phyloP scores from a whole-genome alignment of 352 stramenopile species.

The Globisporangium echinulatum region DNA sequence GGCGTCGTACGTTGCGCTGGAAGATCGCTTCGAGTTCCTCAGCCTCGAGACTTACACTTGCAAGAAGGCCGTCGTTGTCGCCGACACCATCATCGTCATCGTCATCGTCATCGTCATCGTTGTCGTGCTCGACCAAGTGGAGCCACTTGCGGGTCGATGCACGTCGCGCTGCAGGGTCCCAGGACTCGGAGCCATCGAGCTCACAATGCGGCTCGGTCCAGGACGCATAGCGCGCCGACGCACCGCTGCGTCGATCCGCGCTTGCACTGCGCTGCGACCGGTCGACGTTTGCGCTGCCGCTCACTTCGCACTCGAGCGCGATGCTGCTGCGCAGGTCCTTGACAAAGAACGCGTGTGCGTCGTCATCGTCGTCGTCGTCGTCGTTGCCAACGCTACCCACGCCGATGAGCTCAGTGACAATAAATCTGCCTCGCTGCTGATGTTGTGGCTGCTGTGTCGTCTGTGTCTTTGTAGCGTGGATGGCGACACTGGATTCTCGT shows the following conservation, averaged over 20 bases:
- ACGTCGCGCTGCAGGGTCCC: neutral
- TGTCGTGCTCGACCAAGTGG: neutral
- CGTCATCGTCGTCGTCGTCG: constrained; percentile 17
- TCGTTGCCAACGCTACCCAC: constrained; percentile 12
- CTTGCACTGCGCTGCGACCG: neutral
- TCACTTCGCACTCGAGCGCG: neutral
- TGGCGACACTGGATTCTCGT: too few relatives aligned
- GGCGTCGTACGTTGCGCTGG: constrained; percentile 48
- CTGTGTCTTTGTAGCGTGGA: too few relatives aligned
- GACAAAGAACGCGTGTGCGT: constrained; percentile 36
- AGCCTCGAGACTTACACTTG: constrained; percentile 23
- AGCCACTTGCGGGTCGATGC: neutral
- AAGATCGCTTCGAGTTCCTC: constrained; percentile 53
- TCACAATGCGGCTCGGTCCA: neutral
- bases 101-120: constrained; percentile 7
- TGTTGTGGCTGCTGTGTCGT: too few relatives aligned
- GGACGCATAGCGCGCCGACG: constrained; percentile 6
- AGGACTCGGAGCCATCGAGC: neutral
- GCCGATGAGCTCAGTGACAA: too few relatives aligned
- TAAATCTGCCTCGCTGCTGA: too few relatives aligned
- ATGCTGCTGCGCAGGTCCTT: constrained; percentile 9
- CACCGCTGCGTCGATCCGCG: neutral
- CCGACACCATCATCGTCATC: constrained; percentile 15
- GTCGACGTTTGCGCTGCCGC: neutral
- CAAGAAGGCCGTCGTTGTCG: constrained; percentile 5